Conservation (phyloP, 371 early-diverging fungal species). For the Mortierella sp. region DNA sequence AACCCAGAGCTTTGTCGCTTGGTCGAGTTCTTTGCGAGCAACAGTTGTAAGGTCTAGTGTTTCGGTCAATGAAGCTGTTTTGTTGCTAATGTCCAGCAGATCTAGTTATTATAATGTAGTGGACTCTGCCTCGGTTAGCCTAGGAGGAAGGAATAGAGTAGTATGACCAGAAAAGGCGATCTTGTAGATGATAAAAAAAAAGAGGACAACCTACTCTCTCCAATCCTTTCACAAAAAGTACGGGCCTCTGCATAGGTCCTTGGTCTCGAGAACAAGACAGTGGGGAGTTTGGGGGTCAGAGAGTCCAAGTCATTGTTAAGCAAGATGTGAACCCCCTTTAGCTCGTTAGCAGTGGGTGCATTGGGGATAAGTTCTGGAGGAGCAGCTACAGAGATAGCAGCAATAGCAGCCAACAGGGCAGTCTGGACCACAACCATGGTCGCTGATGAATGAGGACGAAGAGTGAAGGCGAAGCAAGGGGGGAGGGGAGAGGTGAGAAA, state of each 20-base stretch:
- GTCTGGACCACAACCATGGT: too few relatives aligned
- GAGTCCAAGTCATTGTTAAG: conserved; percentile 43
- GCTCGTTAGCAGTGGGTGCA: conserved; percentile 18
- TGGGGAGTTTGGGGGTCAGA: conserved; percentile 20
- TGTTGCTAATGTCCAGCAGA: too few relatives aligned
- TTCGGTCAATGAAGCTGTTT: too few relatives aligned
- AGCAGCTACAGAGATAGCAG: too few relatives aligned
- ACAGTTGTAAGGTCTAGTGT: too few relatives aligned
- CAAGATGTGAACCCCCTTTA: conserved; percentile 30
- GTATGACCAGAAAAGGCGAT: not conserved
- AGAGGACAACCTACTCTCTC: conserved; percentile 21
- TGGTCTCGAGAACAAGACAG: conserved; percentile 27
- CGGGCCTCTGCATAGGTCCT: conserved; percentile 14
- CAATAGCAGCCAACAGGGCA: too few relatives aligned
- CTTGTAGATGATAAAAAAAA: not conserved
- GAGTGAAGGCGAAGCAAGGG: too few relatives aligned
- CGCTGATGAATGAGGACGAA: too few relatives aligned
- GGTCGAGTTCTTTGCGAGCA: too few relatives aligned
- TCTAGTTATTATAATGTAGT: not conserved
- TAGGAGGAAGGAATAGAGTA: not conserved
- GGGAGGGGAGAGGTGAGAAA: too few relatives aligned
- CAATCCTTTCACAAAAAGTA: conserved; percentile 15
- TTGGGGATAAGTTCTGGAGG: not conserved
- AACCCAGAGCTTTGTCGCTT: too few relatives aligned
- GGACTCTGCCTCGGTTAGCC: not conserved